phyloP scores from a whole-genome alignment of 2,329 filamentous ascomycete species.

The Sclerotinia trifoliorum region DNA sequence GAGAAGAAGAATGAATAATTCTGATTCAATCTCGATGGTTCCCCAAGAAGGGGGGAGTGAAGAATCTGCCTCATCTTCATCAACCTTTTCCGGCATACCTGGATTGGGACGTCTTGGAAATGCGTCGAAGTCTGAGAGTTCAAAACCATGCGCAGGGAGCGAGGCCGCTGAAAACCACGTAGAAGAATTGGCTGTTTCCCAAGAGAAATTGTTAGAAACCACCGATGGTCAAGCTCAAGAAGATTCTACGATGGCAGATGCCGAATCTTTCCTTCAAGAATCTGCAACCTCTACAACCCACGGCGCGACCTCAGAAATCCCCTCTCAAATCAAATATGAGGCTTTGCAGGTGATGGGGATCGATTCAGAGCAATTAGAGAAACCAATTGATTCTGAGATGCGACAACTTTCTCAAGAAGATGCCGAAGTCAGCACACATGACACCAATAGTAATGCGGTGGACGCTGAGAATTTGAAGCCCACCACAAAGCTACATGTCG shows the following conservation, averaged over 20 bases:
- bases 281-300: neutral
- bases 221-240: neutral
- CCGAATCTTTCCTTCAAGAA: constrained; percentile 4
- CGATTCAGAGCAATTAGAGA: neutral
- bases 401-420: neutral
- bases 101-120: constrained; percentile 23
- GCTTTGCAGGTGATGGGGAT: neutral
- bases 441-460: neutral
- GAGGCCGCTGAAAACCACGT: neutral
- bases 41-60: neutral
- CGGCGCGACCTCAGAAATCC: neutral
- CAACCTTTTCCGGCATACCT: constrained; percentile 20
- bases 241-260: constrained; percentile 15
- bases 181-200: neutral
- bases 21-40: neutral
- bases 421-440: neutral
- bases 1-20: constrained; percentile 14
- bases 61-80: neutral
- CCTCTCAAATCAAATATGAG: neutral
- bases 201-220: neutral
- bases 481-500: neutral
- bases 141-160: constrained; percentile 5
- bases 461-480: neutral
- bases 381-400: neutral
- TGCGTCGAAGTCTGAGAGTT: constrained; percentile 16